Percentiles rank a stretch among this genome's conserved stretches.
Conservation (phyloP, 192 early-diverging fungal species). For the Mortierella antarctica region DNA sequence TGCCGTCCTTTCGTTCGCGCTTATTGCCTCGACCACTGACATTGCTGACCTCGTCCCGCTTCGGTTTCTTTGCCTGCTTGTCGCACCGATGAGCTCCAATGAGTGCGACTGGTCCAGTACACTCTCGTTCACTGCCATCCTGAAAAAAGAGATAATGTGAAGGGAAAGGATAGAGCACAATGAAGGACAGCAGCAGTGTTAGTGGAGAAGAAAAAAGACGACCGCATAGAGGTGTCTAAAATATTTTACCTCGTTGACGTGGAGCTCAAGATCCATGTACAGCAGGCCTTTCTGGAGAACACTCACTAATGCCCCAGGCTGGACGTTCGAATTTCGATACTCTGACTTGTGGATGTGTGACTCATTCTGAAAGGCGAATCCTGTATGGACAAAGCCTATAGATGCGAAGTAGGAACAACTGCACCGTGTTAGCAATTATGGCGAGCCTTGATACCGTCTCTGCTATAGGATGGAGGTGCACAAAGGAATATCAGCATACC, state of each 20-base stretch:
- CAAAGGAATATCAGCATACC: constrained; percentile 54
- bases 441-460: neutral
- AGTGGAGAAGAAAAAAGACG: neutral
- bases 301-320: constrained; percentile 85
- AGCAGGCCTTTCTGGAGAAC: constrained; percentile 93
- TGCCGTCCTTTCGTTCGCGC: constrained; percentile 56
- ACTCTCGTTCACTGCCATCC: constrained; percentile 84
- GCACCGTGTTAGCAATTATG: neutral
- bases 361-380: constrained; percentile 89
- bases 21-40: constrained; percentile 55
- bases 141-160: constrained; percentile 22
- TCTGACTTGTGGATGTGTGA: constrained; percentile 77
- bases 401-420: neutral
- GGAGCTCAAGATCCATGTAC: constrained; percentile 91
- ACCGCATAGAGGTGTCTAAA: neutral
- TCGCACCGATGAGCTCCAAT: constrained; percentile 76
- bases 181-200: neutral
- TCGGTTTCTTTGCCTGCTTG: constrained; percentile 55
- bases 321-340: constrained; percentile 70
- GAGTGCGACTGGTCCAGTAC: constrained; percentile 76
- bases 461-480: neutral
- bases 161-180: neutral
- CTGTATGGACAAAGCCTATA: constrained; percentile 86
- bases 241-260: constrained; percentile 75
- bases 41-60: constrained; percentile 40